These are phyloP conservation scores for Fusarium chlamydosporum DNA, from an alignment of 2,329 filamentous ascomycete genomes.

Conservation along the genomic window DNA sequence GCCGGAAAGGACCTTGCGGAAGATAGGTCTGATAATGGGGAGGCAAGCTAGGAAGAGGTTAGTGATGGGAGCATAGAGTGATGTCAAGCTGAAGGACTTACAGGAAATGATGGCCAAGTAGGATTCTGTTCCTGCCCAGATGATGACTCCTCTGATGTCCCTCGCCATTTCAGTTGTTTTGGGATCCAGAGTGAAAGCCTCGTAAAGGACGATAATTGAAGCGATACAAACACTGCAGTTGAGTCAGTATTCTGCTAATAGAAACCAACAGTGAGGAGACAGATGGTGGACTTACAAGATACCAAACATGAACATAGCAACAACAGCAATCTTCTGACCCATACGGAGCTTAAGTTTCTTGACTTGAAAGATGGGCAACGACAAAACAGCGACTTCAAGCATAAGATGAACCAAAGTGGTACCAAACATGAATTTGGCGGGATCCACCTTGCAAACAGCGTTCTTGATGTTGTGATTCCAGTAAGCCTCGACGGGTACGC, in stretches of 20 bases:
- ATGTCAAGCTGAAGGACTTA: constrained; percentile 6
- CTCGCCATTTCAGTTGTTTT: constrained; percentile 35
- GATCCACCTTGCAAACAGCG: constrained; percentile 32
- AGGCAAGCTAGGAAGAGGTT: constrained; percentile 28
- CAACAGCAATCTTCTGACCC: constrained; percentile 37
- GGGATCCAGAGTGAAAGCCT: constrained; percentile 29
- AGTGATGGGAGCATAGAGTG: background rate
- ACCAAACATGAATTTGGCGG: constrained; percentile 40
- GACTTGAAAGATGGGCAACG: constrained; percentile 37
- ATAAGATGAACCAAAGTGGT: constrained; percentile 37
- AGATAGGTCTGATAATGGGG: constrained; percentile 30
- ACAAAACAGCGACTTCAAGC: constrained; percentile 35
- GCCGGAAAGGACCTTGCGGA: constrained; percentile 24
- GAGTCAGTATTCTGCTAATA: background rate
- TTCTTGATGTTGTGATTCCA: constrained; percentile 39
- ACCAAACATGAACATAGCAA: constrained; percentile 42
- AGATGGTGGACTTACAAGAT: constrained; percentile 29
- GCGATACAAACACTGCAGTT: constrained; percentile 25
- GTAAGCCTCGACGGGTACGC: constrained; percentile 31
- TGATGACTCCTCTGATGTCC: constrained; percentile 36
- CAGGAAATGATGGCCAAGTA: constrained; percentile 39
- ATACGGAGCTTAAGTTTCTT: constrained; percentile 32
- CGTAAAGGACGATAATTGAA: constrained; percentile 31
- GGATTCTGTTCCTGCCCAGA: constrained; percentile 35
- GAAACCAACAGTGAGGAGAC: background rate